Evolutionary conservation across 129 eudicot genomes (phyloP).

Genomic region (Flaveria linearis): DNA sequence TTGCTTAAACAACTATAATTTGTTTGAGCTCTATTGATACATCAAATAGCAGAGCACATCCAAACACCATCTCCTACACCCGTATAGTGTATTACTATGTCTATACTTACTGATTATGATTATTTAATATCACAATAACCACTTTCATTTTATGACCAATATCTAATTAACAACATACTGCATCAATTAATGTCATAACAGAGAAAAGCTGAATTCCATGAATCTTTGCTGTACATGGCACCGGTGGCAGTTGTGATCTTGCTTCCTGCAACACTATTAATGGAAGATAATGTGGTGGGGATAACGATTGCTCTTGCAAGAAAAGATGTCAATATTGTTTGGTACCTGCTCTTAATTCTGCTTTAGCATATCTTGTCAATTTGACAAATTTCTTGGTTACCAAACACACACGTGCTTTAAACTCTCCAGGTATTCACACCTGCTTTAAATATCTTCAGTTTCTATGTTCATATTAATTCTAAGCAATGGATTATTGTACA

Average conservation of each 20-base stretch:
- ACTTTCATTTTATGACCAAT: constrained; percentile 3
- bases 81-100: not conserved
- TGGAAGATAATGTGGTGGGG: constrained; percentile 54
- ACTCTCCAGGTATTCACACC: constrained; percentile 48
- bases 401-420: constrained; percentile 55
- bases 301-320: constrained; percentile 45
- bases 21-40: not conserved
- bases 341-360: constrained; percentile 50
- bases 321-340: constrained; percentile 45
- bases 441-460: not conserved
- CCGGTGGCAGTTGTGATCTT: constrained; percentile 54
- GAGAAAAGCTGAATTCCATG: constrained; percentile 59
- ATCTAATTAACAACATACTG: constrained; percentile 9
- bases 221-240: constrained; percentile 62
- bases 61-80: not conserved
- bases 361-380: constrained; percentile 50
- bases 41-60: not conserved
- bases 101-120: not conserved
- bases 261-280: constrained; percentile 50
- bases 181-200: constrained; percentile 9
- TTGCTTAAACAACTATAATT: not conserved
- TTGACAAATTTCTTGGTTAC: constrained; percentile 58
- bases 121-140: not conserved
- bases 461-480: not conserved
- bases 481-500: constrained; percentile 7